phyloP scores from a whole-genome alignment of 306 rosid species.

The Glycine latifolia region DNA sequence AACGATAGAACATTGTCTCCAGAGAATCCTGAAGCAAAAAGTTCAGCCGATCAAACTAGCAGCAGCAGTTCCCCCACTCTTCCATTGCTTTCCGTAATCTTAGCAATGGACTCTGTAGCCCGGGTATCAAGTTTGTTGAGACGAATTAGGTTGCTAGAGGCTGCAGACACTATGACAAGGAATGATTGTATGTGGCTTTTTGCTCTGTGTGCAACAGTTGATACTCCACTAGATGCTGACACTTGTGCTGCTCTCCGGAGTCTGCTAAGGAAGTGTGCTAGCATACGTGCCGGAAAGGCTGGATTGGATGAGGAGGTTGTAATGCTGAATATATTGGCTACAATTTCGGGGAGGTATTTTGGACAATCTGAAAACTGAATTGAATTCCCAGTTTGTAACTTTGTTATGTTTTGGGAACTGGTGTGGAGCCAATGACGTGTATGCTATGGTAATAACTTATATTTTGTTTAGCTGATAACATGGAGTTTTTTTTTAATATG shows the following conservation, averaged over 20 bases:
- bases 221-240: constrained; percentile 78
- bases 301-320: constrained; percentile 71
- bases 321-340: constrained; percentile 78
- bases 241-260: constrained; percentile 72
- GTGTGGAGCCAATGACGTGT: constrained; percentile 20
- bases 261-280: constrained; percentile 84
- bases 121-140: constrained; percentile 68
- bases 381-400: neutral
- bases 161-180: constrained; percentile 51
- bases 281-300: constrained; percentile 69
- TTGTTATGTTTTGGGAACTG: neutral
- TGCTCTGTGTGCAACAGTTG: constrained; percentile 80
- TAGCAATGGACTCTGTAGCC: constrained; percentile 65
- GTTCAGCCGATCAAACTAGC: constrained; percentile 48
- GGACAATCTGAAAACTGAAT: constrained; percentile 68
- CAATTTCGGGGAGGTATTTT: constrained; percentile 78
- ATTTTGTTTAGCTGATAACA: neutral
- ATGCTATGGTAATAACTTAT: neutral
- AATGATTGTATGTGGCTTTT: constrained; percentile 80
- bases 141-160: constrained; percentile 58
- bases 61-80: constrained; percentile 33
- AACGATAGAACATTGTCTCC: constrained; percentile 16
- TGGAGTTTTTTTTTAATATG: neutral
- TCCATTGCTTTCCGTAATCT: constrained; percentile 65
- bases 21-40: constrained; percentile 41